Percentiles rank a stretch among this genome's conserved stretches.
Evolutionary conservation across 192 early-diverging fungal species (phyloP).

Genomic region (Coemansia guatemalensis): DNA sequence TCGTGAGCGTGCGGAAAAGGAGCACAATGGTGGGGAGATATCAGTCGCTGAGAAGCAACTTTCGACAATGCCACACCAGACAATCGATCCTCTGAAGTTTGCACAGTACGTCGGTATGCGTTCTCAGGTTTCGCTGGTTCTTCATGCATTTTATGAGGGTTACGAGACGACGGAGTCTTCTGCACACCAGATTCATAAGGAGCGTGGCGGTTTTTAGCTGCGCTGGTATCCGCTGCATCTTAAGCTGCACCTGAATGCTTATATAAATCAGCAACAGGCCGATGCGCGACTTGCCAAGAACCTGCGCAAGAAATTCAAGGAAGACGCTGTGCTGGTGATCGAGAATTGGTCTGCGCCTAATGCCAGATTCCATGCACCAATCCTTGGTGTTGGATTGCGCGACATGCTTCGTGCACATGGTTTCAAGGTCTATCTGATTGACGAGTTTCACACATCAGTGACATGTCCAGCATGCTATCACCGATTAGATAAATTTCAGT

Average conservation of each 20-base stretch:
- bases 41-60: too few species aligned
- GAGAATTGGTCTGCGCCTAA: constrained; percentile 21
- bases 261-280: constrained; percentile 12
- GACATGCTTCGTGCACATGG: constrained; percentile 4
- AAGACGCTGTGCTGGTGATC: constrained; percentile 5
- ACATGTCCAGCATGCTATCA: constrained; percentile 6
- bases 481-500: not conserved
- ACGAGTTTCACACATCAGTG: constrained; percentile 5
- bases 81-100: too few species aligned
- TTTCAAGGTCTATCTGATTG: constrained; percentile 9
- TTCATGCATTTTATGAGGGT: too few species aligned
- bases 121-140: too few species aligned
- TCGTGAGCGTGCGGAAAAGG: too few species aligned
- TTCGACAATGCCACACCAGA: too few species aligned
- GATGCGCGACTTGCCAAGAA: constrained; percentile 3
- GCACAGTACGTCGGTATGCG: too few species aligned
- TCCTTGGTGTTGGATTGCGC: constrained; percentile 7
- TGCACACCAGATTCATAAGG: too few species aligned
- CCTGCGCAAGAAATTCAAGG: constrained; percentile 3
- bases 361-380: constrained; percentile 9
- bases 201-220: too few species aligned
- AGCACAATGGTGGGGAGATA: too few species aligned
- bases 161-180: too few species aligned
- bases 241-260: constrained; percentile 5
- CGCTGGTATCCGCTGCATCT: constrained; percentile 10